Conservation (phyloP, 768 basidiomycete genomes). For the Coprinellus aureogranulatus region DNA sequence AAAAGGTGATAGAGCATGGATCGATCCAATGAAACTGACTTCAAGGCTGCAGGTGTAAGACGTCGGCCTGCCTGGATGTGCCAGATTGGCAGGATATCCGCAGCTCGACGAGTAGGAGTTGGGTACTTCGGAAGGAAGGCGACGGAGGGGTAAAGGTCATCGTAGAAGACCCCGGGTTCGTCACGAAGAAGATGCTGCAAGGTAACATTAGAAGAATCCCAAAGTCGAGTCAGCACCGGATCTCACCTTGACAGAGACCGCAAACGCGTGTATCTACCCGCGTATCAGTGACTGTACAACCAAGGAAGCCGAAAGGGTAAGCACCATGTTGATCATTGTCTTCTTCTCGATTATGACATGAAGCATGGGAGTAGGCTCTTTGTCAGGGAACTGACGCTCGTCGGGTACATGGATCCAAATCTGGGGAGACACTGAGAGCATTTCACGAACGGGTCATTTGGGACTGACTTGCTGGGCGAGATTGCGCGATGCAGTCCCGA, state of each 20-base stretch:
- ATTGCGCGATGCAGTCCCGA: conserved; percentile 50
- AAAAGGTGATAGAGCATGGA: no score
- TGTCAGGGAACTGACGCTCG: conserved; percentile 25
- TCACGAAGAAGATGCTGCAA: conserved; percentile 53
- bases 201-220: not conserved
- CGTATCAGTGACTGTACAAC: not conserved
- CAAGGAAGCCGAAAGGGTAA: conserved; percentile 8
- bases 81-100: conserved; percentile 54
- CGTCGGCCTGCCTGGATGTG: conserved; percentile 26
- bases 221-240: not conserved
- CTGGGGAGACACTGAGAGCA: conserved; percentile 18
- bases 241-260: conserved; percentile 55
- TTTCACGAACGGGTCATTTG: not conserved
- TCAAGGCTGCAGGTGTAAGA: not conserved
- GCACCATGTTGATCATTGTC: conserved; percentile 59
- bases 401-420: conserved; percentile 51
- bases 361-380: conserved; percentile 23
- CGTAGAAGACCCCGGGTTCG: conserved; percentile 61
- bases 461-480: conserved; percentile 44
- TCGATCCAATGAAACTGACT: not conserved
- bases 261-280: conserved; percentile 57
- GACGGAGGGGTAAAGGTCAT: conserved; percentile 62
- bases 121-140: conserved; percentile 56
- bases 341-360: conserved; percentile 64
- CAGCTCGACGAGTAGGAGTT: conserved; percentile 21